Evolutionary conservation across 2,329 filamentous ascomycete species (phyloP), one percentile per base, ranked within the genome.

Genomic region (Colletotrichum sidae): DNA sequence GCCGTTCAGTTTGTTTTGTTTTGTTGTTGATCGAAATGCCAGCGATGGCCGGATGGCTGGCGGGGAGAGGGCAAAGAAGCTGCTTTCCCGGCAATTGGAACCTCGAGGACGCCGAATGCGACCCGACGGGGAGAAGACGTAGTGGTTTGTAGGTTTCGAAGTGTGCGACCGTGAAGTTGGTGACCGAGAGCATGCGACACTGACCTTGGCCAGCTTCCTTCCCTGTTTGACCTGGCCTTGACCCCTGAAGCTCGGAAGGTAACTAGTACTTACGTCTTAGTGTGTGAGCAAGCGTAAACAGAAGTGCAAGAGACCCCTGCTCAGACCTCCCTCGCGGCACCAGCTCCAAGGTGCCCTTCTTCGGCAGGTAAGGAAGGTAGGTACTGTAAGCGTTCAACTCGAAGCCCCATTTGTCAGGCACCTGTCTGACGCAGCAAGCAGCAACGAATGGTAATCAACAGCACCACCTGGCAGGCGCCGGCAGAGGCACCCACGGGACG

Each of bases 401-500:
- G 55, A 6, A 44, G 60, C 63, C 63, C 63, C 58, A 52, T 45
- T 57, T 57, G 63, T 66, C 59, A 66, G 63, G 63, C 63, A 66
- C 33, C 63, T 49, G 11, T 37, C 37, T 57, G 52, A 57, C 58
- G 63, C 63, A 63, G 58, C 41, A 47, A 56, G 35, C 51, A 57
- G 39, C 15, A 6, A 53, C 15, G 46, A 46, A 25, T 44, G 44
- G 39, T 42, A 53, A 17, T 17, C 2, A 17, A n/a, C 46, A 58
- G 41, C 41, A 53, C 53, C 59, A 49, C 41, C 59, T 56, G 42
- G 52, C 51, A 47, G 34, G 53, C 46, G 52, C 17, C 35, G 38
- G 50, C 60, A 67, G 68, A 72, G 71, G 71, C 71, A 72, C 64
- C 70, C 70, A 67, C 62, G 64, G 62, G 70, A 71, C 71, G 70